A percentile compares a stretch with the other conserved stretches of the same genome.
phyloP scores from a whole-genome alignment of 2,329 filamentous ascomycete genomes.

The Penicillium sp. region DNA sequence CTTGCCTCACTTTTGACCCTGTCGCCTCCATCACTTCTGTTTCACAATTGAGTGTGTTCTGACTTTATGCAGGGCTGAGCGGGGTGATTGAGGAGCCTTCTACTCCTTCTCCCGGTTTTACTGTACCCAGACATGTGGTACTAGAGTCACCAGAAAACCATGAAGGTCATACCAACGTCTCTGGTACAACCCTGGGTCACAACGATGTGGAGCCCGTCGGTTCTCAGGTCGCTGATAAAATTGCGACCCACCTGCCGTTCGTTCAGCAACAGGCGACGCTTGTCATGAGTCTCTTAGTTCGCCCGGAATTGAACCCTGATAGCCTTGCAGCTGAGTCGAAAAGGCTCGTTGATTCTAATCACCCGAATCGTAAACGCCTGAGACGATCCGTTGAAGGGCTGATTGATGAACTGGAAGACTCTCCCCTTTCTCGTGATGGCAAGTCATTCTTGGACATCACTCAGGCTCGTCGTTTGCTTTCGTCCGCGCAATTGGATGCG shows the following conservation, averaged over 20 bases:
- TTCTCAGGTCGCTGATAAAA: conserved; percentile 1
- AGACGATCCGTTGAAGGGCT: conserved; percentile 25
- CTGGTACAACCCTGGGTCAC: conserved; percentile 33
- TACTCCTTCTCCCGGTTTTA: conserved; percentile 4
- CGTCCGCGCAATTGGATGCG: conserved; percentile 24
- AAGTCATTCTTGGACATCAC: conserved; percentile 38
- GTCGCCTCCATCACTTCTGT: neutral
- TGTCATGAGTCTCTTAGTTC: conserved; percentile 4
- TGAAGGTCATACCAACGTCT: conserved; percentile 33
- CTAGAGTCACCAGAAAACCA: conserved; percentile 23
- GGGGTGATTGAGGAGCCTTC: conserved; percentile 16
- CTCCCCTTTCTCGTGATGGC: conserved; percentile 14
- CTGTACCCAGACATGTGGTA: conserved; percentile 10
- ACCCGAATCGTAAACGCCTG: conserved; percentile 17
- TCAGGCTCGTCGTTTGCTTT: conserved; percentile 31
- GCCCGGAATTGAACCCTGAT: neutral
- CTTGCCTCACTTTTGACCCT: neutral
- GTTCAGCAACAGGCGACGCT: conserved; percentile 23
- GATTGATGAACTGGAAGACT: conserved; percentile 24
- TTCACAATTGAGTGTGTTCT: neutral
- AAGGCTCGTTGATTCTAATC: neutral
- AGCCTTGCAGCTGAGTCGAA: conserved; percentile 4
- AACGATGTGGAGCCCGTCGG: conserved; percentile 26
- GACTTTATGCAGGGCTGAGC: conserved; percentile 12
- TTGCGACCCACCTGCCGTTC: neutral